These are phyloP conservation scores for Acer campestre DNA, from an alignment of 345 rosid genomes.

Conservation along the genomic window DNA sequence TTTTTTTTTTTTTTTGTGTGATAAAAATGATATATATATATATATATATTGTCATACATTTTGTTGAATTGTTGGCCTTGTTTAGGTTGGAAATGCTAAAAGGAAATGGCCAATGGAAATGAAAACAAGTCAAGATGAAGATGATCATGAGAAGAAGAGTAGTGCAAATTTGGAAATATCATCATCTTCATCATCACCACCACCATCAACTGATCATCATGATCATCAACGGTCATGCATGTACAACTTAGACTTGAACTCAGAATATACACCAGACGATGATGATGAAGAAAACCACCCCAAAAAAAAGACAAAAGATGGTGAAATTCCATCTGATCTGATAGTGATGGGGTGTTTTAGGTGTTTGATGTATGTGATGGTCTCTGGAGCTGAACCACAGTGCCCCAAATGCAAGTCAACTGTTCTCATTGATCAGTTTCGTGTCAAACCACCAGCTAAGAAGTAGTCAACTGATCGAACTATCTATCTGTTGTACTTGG, in stretches of 20 bases:
- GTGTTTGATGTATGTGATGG: constrained; percentile 43
- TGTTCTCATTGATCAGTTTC: constrained; percentile 23
- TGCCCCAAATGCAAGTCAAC: constrained; percentile 36
- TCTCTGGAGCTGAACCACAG: constrained; percentile 24
- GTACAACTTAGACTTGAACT: constrained; percentile 5
- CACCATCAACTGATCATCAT: constrained; percentile 10
- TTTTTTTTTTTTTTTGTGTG: too few species aligned
- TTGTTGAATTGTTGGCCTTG: neutral
- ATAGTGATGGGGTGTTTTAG: constrained; percentile 35
- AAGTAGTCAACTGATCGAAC: neutral
- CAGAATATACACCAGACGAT: neutral
- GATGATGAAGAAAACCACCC: neutral
- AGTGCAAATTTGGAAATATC: too few species aligned
- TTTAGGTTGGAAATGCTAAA: neutral
- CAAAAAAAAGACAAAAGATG: too few species aligned
- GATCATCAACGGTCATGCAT: constrained; percentile 9
- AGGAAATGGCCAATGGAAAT: neutral
- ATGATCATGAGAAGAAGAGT: too few species aligned
- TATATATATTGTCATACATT: too few species aligned
- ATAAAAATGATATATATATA: too few species aligned
- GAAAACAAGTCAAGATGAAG: too few species aligned
- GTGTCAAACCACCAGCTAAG: constrained; percentile 1
- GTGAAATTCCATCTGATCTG: constrained; percentile 13
- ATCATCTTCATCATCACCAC: neutral
- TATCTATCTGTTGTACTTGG: too few species aligned